Evolutionary conservation across 495 filamentous ascomycete species (phyloP), one percentile per base, ranked within the genome.

Genomic region (Daldinia caldariorum): DNA sequence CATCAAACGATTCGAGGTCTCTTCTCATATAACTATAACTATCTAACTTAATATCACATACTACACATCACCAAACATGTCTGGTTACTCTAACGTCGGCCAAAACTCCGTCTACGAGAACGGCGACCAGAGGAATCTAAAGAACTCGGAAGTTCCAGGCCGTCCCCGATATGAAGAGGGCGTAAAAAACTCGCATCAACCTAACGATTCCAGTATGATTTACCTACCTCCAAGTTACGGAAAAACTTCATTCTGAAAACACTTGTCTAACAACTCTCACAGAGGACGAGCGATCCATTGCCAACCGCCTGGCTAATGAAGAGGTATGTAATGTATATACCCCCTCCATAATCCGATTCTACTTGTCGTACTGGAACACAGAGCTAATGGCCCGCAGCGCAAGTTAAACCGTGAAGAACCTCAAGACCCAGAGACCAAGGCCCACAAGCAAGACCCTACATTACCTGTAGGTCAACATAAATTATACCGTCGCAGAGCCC

Each of bases 201-300:
- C 86, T 38, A 85, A 87, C 60, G 92, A 94, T 71, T 89, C 92
- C 16, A 94, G 91, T 92, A 81, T 32, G 81, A 68, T 51, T 18
- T 2, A 5, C 6, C 31, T 2, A 5, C 6, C 31, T 12, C 13
- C 4, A 20, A 32, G 32, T 14, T 29, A 0, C 14, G 5, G n/a
- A n/a, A 16, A 31, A 0, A 3, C 13, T 10, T 1, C 32, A 37
- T 18, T 37, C 0, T 13, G 35, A 29, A 41, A 41, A 31, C 34
- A 43, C 26, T 35, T 10, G 56, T 43, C 66, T 68, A 66, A 47
- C 63, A 39, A 4, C 39, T 1, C 4, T 18, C 16, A 6, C 60
- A 93, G 90, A 96, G 86, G 92, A 94, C 74, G 79, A 92, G 73
- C 85, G 92, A 70, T 86, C 90, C 32, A 94, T 96, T 70, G 89